Conservation (phyloP, 1,284 basidiomycete genomes). For the Gomphus bonarii region DNA sequence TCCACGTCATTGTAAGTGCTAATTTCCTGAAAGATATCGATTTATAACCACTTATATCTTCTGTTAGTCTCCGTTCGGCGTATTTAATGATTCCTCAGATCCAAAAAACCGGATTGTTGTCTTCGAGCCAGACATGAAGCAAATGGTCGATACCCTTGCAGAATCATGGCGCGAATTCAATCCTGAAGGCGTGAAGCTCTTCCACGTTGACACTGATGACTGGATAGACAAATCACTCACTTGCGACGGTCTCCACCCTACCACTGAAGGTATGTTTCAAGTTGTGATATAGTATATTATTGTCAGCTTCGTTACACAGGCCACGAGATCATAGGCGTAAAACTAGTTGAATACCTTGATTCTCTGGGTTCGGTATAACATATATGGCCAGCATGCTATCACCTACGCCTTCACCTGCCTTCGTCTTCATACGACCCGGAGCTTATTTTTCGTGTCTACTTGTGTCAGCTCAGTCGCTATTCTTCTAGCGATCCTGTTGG, state of each 20-base stretch:
- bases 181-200: constrained; percentile 1
- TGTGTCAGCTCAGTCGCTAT: not conserved
- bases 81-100: constrained; percentile 2
- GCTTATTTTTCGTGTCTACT: not conserved
- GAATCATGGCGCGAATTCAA: constrained; percentile 2
- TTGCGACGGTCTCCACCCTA: constrained; percentile 8
- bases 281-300: not conserved
- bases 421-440: not conserved
- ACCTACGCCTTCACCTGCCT: not conserved
- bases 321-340: constrained; percentile 5
- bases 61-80: constrained; percentile 4
- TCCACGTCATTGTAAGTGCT: constrained; percentile 5
- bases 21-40: too few species aligned
- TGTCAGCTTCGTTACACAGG: not conserved
- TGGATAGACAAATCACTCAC: constrained; percentile 6
- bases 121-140: constrained; percentile 3
- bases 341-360: constrained; percentile 2
- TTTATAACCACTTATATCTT: not conserved
- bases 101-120: not conserved
- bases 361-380: not conserved
- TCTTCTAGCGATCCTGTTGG: not conserved
- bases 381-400: not conserved
- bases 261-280: constrained; percentile 2
- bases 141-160: constrained; percentile 5
- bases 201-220: constrained; percentile 4